phyloP scores from a whole-genome alignment of 176 grass and related monocot genomes.

The Eremochloa ophiuroides region DNA sequence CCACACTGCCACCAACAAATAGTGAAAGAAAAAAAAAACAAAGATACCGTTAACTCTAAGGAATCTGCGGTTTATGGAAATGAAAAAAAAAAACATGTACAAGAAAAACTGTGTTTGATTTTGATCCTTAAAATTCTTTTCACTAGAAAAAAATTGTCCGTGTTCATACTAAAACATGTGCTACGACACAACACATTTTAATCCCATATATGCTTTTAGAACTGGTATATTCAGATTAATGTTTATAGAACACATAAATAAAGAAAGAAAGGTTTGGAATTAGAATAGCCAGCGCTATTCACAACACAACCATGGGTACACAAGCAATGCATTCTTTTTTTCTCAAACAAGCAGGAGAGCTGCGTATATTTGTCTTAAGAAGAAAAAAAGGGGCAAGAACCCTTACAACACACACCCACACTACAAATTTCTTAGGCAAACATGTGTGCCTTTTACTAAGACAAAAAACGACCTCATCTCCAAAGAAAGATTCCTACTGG shows the following conservation, averaged over 20 bases:
- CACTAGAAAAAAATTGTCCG: background rate
- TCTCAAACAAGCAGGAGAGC: too few relatives aligned
- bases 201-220: background rate
- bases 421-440: too few relatives aligned
- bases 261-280: background rate
- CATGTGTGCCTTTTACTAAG: too few relatives aligned
- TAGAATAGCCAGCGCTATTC: background rate
- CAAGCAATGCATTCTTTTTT: background rate
- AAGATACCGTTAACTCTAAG: background rate
- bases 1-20: slow-evolving; percentile 49
- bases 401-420: too few relatives aligned
- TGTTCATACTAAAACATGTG: background rate
- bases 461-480: too few relatives aligned
- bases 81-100: background rate
- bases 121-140: background rate
- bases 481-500: too few relatives aligned
- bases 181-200: background rate
- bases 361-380: too few relatives aligned
- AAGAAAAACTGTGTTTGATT: background rate
- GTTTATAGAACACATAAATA: background rate
- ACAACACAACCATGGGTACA: background rate
- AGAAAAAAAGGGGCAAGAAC: too few relatives aligned
- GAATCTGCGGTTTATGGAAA: background rate
- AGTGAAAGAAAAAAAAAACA: slow-evolving; percentile 16
- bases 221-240: background rate